These are phyloP conservation scores for Amanita brunnescens DNA, from an alignment of 768 basidiomycete species.

Conservation along the genomic window DNA sequence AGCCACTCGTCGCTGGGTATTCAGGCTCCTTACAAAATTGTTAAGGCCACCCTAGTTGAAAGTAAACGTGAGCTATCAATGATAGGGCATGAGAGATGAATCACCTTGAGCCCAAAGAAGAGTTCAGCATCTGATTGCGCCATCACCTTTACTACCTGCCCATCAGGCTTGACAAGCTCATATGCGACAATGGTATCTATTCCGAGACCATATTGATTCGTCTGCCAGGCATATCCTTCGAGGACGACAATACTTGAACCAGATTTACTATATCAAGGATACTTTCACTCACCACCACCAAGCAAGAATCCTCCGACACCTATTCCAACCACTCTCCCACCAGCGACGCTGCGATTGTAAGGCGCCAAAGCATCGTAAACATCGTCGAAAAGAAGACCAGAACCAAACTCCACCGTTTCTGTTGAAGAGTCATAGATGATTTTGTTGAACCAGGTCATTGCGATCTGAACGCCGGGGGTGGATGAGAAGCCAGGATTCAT, in stretches of 20 bases:
- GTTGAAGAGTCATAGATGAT: slow-evolving; percentile 23
- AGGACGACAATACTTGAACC: slow-evolving; percentile 1
- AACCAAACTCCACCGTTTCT: slow-evolving; percentile 22
- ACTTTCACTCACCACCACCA: slow-evolving; percentile 36
- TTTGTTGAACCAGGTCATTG: slow-evolving; percentile 30
- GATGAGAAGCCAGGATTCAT: slow-evolving; percentile 40
- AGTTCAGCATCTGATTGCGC: slow-evolving; percentile 25
- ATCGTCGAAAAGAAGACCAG: slow-evolving; percentile 42
- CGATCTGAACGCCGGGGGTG: slow-evolving; percentile 39
- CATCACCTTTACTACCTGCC: slow-evolving; percentile 30
- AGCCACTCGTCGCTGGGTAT: not conserved
- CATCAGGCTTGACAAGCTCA: slow-evolving; percentile 52
- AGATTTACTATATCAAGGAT: slow-evolving; percentile 25
- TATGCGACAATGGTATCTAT: slow-evolving; percentile 43
- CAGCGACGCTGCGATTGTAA: slow-evolving; percentile 36
- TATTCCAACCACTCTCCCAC: slow-evolving; percentile 38
- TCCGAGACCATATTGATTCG: slow-evolving; percentile 1
- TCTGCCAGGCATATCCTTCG: slow-evolving; percentile 50
- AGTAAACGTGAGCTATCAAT: not conserved
- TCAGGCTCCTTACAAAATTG: slow-evolving; percentile 34
- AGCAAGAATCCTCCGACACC: slow-evolving; percentile 40
- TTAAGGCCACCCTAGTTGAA: slow-evolving; percentile 47
- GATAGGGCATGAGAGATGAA: not conserved
- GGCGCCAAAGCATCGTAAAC: slow-evolving; percentile 34
- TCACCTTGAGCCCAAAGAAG: slow-evolving; percentile 34